Evolutionary conservation across 805 yeast species (phyloP), one percentile per base, ranked within the genome.

Genomic region (Wickerhamiella spandovensis): DNA sequence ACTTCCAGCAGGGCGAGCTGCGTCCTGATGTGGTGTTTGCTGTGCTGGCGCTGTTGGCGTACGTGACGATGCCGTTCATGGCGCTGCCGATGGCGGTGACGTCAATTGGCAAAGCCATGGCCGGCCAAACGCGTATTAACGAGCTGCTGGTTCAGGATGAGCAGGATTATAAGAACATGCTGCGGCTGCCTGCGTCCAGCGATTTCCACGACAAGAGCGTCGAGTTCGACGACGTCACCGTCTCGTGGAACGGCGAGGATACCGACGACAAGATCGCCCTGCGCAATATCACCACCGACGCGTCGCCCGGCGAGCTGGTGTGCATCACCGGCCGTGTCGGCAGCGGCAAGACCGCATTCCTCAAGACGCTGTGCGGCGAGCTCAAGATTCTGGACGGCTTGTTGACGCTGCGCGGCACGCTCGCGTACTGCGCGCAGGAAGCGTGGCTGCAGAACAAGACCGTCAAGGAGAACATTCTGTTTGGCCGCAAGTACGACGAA

Each of bases 391-490:
- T 78, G 15, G 72, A 74, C 47, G 96, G 96, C 25, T 68, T 74
- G 17, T 81, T 84, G 9, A 69, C 70, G 15, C 72, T 80, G 13
- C 80, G 74, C 59, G 95, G 95, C 46, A 70, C 75, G 41, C 68
- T 84, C 44, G 95, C 95, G 0, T 87, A 86, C 63, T 92, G 83
- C 39, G 78, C 95, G 1, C 97, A 89, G 67, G 48, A 84, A 43
- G 86, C 96, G 2, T 89, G 97, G 96, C 84, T 89, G 51, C 81
- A 86, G 81, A 89, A 89, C 63, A 95, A 90, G 43, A 73, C 92
- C 1, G 82, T 89, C 7, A 82, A 78, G 58, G 97, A 92, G 28
- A 92, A 92, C 62, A 85, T 92, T 61, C 48, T 88, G 48, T 92
- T 92, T 67, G 98, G 98, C 20, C 86, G 82, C 62, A 81, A 74